Conservation (phyloP, 2,329 filamentous ascomycete genomes). For the Dothideomycetes sp. region DNA sequence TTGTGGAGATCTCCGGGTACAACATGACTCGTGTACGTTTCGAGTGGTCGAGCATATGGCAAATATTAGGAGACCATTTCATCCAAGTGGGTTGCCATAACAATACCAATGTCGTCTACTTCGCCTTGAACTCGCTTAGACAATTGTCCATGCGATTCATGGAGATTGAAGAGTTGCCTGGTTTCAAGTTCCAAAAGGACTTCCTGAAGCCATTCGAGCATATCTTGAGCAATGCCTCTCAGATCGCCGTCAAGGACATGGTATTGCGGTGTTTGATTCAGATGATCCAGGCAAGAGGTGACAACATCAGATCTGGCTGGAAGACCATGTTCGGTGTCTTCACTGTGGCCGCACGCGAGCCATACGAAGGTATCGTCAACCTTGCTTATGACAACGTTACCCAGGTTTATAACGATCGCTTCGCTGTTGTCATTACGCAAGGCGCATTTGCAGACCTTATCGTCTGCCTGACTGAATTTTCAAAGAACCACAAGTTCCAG, state of each 20-base stretch:
- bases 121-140: conserved; percentile 86
- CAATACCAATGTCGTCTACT: conserved; percentile 95
- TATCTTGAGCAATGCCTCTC: conserved; percentile 85
- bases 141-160: conserved; percentile 98
- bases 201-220: conserved; percentile 98
- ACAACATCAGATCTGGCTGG: conserved; percentile 97
- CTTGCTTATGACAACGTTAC: conserved; percentile 95
- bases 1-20: conserved; percentile 98
- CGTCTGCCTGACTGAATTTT: conserved; percentile 94
- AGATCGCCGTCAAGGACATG: conserved; percentile 94
- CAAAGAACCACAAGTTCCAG: conserved; percentile 96
- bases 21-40: conserved; percentile 98
- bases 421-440: conserved; percentile 91
- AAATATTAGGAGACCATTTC: conserved; percentile 94
- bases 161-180: conserved; percentile 93
- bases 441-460: conserved; percentile 94
- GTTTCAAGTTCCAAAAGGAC: conserved; percentile 99
- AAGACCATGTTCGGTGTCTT: conserved; percentile 99
- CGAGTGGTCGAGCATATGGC: conserved; percentile 97
- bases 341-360: conserved; percentile 85
- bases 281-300: conserved; percentile 94
- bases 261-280: conserved; percentile 91
- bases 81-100: conserved; percentile 94
- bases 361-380: conserved; percentile 90
- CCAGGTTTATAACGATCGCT: conserved; percentile 89